phyloP scores from a whole-genome alignment of 495 filamentous ascomycete genomes.

The Polyplosphaeria fusca region DNA sequence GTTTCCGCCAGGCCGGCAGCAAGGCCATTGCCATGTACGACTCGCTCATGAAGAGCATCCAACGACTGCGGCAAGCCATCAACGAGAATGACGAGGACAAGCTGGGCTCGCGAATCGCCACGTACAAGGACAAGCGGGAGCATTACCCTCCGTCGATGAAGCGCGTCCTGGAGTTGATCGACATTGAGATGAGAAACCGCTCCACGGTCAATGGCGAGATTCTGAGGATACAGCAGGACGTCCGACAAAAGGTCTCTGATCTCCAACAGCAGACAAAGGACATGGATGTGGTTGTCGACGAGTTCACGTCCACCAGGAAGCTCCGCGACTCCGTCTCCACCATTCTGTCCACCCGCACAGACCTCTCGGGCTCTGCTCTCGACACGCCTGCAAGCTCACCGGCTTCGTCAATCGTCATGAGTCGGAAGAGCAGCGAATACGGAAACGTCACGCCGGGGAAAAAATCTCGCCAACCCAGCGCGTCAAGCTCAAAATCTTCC shows the following conservation, averaged over 20 bases:
- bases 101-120: constrained; percentile 79
- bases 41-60: constrained; percentile 79
- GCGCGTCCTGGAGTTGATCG: constrained; percentile 82
- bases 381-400: constrained; percentile 88
- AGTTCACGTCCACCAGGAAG: constrained; percentile 70
- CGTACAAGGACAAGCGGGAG: constrained; percentile 88
- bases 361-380: constrained; percentile 66
- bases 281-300: constrained; percentile 70
- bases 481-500: constrained; percentile 21
- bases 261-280: constrained; percentile 72
- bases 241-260: constrained; percentile 72
- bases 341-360: constrained; percentile 68
- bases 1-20: constrained; percentile 88
- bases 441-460: constrained; percentile 27
- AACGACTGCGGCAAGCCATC: constrained; percentile 75
- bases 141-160: constrained; percentile 96
- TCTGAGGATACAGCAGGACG: constrained; percentile 73
- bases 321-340: constrained; percentile 91
- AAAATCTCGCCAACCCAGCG: constrained; percentile 35
- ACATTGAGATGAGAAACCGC: constrained; percentile 85
- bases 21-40: constrained; percentile 94
- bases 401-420: constrained; percentile 73
- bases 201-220: constrained; percentile 95
- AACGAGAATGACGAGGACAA: constrained; percentile 69
- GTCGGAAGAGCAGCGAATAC: constrained; percentile 39